A percentile compares a stretch with the other conserved stretches of the same genome.
phyloP scores from a whole-genome alignment of 2,329 filamentous ascomycete genomes.

The Penicillium sp. region DNA sequence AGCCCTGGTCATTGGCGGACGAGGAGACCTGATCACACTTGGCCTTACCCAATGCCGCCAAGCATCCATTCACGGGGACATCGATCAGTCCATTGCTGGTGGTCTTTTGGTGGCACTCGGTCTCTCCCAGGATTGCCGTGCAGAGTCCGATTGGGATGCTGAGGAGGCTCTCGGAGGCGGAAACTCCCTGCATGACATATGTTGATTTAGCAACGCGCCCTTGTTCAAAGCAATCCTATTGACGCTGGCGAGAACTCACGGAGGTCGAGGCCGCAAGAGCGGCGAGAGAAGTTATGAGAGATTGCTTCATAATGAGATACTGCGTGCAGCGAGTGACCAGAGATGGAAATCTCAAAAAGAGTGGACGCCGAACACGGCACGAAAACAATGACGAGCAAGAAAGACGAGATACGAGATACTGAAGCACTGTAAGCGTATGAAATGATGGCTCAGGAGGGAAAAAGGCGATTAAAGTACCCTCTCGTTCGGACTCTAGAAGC shows the following conservation, averaged over 20 bases:
- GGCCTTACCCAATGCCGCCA: slow-evolving; percentile 9
- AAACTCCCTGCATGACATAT: slow-evolving; percentile 6
- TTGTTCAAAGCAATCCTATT: too few species aligned
- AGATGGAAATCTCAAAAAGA: too few species aligned
- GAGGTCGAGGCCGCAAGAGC: slow-evolving; percentile 20
- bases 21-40: slow-evolving; percentile 2
- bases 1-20: slow-evolving; percentile 9
- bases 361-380: not conserved
- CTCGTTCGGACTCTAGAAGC: too few species aligned
- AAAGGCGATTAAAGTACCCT: too few species aligned
- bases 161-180: slow-evolving; percentile 15
- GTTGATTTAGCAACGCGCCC: too few species aligned
- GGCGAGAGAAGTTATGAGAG: slow-evolving; percentile 18
- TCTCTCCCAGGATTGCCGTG: slow-evolving; percentile 20
- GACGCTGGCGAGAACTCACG: slow-evolving; percentile 1
- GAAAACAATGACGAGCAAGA: too few species aligned
- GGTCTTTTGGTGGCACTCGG: slow-evolving; percentile 18
- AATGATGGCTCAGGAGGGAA: too few species aligned
- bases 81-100: slow-evolving; percentile 18
- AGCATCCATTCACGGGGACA: slow-evolving; percentile 20
- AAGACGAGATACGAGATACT: too few species aligned
- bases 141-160: slow-evolving; percentile 22
- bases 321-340: not conserved
- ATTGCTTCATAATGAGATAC: slow-evolving; percentile 15
- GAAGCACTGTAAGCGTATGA: too few species aligned